phyloP scores from a whole-genome alignment of 768 basidiomycete genomes.

The Hebeloma cylindrosporum region DNA sequence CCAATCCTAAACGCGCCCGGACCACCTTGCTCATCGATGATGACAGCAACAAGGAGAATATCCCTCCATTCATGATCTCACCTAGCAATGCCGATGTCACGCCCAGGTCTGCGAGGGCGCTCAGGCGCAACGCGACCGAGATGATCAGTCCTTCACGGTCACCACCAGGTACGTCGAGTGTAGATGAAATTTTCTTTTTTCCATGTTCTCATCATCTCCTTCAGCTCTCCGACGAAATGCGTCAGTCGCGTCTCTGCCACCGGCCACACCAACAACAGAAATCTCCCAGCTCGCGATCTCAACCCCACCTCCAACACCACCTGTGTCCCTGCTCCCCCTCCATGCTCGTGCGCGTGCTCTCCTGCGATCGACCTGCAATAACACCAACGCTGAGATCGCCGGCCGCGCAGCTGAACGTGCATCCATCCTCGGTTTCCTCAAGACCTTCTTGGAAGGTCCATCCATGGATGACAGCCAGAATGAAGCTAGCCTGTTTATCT shows the following conservation, averaged over 20 bases:
- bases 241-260: constrained; percentile 47
- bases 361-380: constrained; percentile 70
- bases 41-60: constrained; percentile 75
- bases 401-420: constrained; percentile 69
- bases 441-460: constrained; percentile 45
- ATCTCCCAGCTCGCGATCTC: constrained; percentile 44
- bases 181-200: constrained; percentile 8
- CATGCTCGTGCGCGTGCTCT: constrained; percentile 65
- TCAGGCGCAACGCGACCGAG: constrained; percentile 40
- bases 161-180: constrained; percentile 42
- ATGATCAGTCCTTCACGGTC: constrained; percentile 42
- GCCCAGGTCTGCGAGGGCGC: constrained; percentile 41
- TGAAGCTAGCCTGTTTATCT: constrained; percentile 73
- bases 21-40: constrained; percentile 49
- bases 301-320: constrained; percentile 66
- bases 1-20: constrained; percentile 64
- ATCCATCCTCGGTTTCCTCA: constrained; percentile 58
- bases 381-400: constrained; percentile 48
- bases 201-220: constrained; percentile 13
- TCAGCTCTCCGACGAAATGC: constrained; percentile 47
- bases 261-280: constrained; percentile 46
- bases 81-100: constrained; percentile 33
- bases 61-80: constrained; percentile 57
- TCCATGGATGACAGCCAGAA: constrained; percentile 22
- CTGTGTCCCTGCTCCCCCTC: constrained; percentile 45